Percentiles rank a stretch among this genome's conserved stretches.
phyloP scores from a whole-genome alignment of 176 grass and related monocot species.

The Paspalum notatum region DNA sequence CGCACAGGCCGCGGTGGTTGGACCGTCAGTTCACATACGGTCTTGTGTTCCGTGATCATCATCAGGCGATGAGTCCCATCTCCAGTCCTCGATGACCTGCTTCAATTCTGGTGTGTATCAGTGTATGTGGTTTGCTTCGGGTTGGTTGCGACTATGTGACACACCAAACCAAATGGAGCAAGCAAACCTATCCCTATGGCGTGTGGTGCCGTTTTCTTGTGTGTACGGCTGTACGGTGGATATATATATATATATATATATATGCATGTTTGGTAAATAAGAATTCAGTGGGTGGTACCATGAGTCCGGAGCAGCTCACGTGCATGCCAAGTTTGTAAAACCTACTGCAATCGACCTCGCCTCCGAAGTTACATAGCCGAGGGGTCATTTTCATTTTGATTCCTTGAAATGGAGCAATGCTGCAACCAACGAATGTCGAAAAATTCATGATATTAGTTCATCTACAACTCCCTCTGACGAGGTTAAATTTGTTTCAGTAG shows the following conservation, averaged over 20 bases:
- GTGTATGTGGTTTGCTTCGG: not conserved
- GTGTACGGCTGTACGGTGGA: not conserved
- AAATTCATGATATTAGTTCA: too few relatives aligned
- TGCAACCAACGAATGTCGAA: too few relatives aligned
- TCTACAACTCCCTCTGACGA: too few relatives aligned
- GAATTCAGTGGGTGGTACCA: not conserved
- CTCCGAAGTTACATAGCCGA: not conserved
- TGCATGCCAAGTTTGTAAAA: not conserved
- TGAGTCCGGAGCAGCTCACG: not conserved
- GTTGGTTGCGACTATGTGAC: conserved; percentile 34
- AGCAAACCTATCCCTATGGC: conserved; percentile 27
- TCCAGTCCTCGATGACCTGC: not conserved
- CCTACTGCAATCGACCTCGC: not conserved
- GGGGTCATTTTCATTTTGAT: not conserved
- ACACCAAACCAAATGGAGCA: conserved; percentile 40
- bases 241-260: not conserved
- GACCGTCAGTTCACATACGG: conserved; percentile 17
- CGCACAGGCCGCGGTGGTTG: conserved; percentile 7
- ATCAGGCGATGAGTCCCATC: conserved; percentile 24
- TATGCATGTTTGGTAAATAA: not conserved
- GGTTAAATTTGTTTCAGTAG: too few relatives aligned
- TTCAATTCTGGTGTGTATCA: conserved; percentile 9
- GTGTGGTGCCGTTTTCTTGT: not conserved
- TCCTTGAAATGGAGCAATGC: not conserved
- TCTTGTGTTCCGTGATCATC: conserved; percentile 29